Evolutionary conservation across 163 green algal genomes (phyloP), one percentile per base, ranked within the genome.

Genomic region (Chloromonas sp.): DNA sequence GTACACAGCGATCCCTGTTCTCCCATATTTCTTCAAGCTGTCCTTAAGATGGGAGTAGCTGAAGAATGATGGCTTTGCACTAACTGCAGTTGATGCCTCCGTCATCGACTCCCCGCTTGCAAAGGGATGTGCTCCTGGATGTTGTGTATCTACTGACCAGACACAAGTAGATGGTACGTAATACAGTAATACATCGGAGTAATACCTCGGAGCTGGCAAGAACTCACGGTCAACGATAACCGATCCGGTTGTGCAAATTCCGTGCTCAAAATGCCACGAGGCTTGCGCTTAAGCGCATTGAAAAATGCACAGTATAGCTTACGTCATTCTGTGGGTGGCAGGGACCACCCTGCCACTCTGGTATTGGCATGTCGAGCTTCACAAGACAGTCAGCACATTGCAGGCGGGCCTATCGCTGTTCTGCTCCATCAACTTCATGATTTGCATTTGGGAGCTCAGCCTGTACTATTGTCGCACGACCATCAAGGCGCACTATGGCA

Each of bases 11-110:
- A 90, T 82, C 36, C 89, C 89, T 1, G 87, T 61, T 2, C 87
- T 85, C 61, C 89, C 89, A 82, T 92, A 92, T 66, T 89, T 91
- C 83, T 88, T 88, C 5, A 92, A 76, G 58, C 76, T 79, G 61
- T 84, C 84, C 60, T 87, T 89, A 0, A 85, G 11, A 1, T 83
- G 77, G 1, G 81, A 62, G 2, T 81, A 78, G 78, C 71, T 88
- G 11, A 88, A 84, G 58, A 74, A 82, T 36, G 36, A 36, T 36
- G 36, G 36, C 36, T 36, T 36, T 36, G 36, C 36, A 36, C 36
- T 36, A 36, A 36, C 36, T 36, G 36, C 36, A 36, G 36, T 36
- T 36, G 36, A 36, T 36, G 36, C 36, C 36, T 36, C 36, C 36
- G 36, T 36, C 36, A 36, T 36, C 36, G 36, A 36, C 36, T 36